A percentile compares a stretch with the other conserved stretches of the same genome.
Conservation (phyloP, 495 filamentous ascomycete genomes). For the Xylaria telfairii region DNA sequence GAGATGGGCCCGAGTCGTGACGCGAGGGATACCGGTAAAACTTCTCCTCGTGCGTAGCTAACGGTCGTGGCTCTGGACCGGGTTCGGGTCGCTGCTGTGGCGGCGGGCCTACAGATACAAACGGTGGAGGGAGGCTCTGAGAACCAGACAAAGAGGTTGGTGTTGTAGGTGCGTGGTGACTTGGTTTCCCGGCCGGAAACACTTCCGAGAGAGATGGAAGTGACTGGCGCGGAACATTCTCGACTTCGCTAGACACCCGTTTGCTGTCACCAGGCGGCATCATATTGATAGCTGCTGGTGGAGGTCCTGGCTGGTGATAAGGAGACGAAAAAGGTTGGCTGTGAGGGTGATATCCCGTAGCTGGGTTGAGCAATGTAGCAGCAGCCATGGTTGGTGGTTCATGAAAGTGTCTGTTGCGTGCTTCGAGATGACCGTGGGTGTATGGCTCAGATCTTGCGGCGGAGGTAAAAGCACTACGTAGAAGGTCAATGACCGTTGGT, state of each 20-base stretch:
- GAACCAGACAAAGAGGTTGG: constrained; percentile 35
- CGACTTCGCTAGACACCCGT: constrained; percentile 48
- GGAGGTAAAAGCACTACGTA: constrained; percentile 36
- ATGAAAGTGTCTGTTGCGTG: constrained; percentile 43
- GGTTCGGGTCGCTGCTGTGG: constrained; percentile 31
- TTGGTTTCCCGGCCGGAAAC: constrained; percentile 47
- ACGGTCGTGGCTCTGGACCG: constrained; percentile 34
- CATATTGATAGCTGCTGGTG: constrained; percentile 49
- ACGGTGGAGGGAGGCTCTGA: constrained; percentile 38
- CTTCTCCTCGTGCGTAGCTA: constrained; percentile 40
- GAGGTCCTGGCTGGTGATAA: constrained; percentile 47
- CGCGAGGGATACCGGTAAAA: constrained; percentile 36
- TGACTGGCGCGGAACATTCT: constrained; percentile 51
- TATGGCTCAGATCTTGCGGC: constrained; percentile 41
- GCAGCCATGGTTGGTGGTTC: constrained; percentile 54
- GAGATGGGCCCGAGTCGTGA: constrained; percentile 35
- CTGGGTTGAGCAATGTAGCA: constrained; percentile 54
- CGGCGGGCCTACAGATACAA: constrained; percentile 26
- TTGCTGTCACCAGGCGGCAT: constrained; percentile 53
- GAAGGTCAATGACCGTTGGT: constrained; percentile 33
- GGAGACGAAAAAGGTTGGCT: constrained; percentile 44
- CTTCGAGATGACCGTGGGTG: constrained; percentile 44
- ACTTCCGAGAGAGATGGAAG: constrained; percentile 58
- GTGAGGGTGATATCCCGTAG: constrained; percentile 47
- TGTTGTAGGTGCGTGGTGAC: constrained; percentile 43